Evolutionary conservation across 1,284 basidiomycete species (phyloP).

Genomic region (Veloporphyrellus conicus): DNA sequence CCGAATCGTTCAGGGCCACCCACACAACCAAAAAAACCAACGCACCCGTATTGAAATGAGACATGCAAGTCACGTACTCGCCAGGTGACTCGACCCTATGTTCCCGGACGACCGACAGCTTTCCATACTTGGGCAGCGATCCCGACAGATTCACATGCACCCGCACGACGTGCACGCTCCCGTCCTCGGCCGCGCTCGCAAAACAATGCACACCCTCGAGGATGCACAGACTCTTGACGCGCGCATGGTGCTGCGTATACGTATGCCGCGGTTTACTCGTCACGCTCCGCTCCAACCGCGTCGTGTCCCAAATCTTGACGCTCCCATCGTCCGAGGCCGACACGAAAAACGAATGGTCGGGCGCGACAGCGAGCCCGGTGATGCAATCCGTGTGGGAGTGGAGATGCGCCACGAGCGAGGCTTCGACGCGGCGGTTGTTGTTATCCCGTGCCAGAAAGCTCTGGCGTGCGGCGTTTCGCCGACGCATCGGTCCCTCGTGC

Average conservation of each 20-base stretch:
- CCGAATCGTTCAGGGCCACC: slow-evolving; percentile 1
- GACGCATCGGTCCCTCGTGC: slow-evolving; percentile 71
- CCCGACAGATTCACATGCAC: slow-evolving; percentile 67
- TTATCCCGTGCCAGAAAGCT: slow-evolving; percentile 50
- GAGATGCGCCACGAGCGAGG: slow-evolving; percentile 81
- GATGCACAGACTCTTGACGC: slow-evolving; percentile 77
- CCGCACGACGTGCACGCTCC: slow-evolving; percentile 78
- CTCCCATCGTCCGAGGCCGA: slow-evolving; percentile 83
- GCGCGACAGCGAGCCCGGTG: slow-evolving; percentile 80
- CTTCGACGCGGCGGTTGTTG: slow-evolving; percentile 53
- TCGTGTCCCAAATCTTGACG: slow-evolving; percentile 81
- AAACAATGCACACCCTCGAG: slow-evolving; percentile 85
- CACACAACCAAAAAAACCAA: neutral
- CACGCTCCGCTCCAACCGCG: slow-evolving; percentile 75
- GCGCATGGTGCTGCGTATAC: slow-evolving; percentile 72
- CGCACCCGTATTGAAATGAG: slow-evolving; percentile 70
- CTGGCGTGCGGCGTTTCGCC: slow-evolving; percentile 67
- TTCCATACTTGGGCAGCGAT: slow-evolving; percentile 70
- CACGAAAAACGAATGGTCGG: slow-evolving; percentile 93
- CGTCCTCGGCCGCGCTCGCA: slow-evolving; percentile 83
- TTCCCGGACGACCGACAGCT: slow-evolving; percentile 73
- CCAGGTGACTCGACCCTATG: slow-evolving; percentile 64
- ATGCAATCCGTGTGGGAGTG: slow-evolving; percentile 78
- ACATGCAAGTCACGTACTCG: slow-evolving; percentile 76
- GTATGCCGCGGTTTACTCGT: slow-evolving; percentile 69